Percentiles rank a stretch among this genome's conserved stretches.
These are phyloP conservation scores for Aspergillus taichungensis DNA, from an alignment of 495 filamentous ascomycete species.

Conservation along the genomic window DNA sequence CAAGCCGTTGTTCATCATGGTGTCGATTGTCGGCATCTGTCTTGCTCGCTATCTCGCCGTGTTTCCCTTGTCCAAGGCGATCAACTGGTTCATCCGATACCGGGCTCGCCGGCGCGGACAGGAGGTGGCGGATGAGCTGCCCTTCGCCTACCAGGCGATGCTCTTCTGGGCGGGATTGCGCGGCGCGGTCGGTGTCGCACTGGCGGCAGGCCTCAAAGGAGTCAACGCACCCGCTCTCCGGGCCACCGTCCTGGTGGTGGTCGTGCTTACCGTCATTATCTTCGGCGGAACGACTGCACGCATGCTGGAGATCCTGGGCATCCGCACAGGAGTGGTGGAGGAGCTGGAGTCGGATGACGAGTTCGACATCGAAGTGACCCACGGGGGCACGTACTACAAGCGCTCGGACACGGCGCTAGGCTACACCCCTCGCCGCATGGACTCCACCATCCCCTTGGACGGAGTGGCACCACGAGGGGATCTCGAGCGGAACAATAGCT, in stretches of 20 bases:
- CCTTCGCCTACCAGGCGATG: constrained; percentile 91
- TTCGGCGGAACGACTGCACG: constrained; percentile 97
- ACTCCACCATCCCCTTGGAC: constrained; percentile 47
- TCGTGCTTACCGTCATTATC: constrained; percentile 95
- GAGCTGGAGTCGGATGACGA: constrained; percentile 96
- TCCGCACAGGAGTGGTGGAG: constrained; percentile 90
- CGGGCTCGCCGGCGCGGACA: constrained; percentile 69
- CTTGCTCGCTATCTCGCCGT: constrained; percentile 85
- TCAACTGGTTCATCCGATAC: constrained; percentile 92
- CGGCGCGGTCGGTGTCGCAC: constrained; percentile 90
- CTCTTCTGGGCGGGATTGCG: constrained; percentile 97
- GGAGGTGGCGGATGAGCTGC: constrained; percentile 81
- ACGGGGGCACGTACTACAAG: constrained; percentile 70
- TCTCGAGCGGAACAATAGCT: constrained; percentile 30
- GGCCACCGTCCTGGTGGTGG: constrained; percentile 91
- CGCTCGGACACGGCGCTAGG: constrained; percentile 61
- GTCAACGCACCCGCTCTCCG: constrained; percentile 68
- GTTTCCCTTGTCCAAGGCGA: constrained; percentile 79
- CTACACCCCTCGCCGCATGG: constrained; percentile 57
- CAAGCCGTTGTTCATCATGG: constrained; percentile 91
- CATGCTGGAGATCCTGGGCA: constrained; percentile 93
- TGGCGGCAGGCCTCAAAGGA: constrained; percentile 79
- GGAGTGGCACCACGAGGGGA: constrained; percentile 27
- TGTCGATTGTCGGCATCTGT: constrained; percentile 86
- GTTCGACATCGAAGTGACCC: constrained; percentile 88